Percentiles rank a stretch among this genome's conserved stretches.
phyloP scores from a whole-genome alignment of 2,329 filamentous ascomycete species.

The Fulvia fulva region DNA sequence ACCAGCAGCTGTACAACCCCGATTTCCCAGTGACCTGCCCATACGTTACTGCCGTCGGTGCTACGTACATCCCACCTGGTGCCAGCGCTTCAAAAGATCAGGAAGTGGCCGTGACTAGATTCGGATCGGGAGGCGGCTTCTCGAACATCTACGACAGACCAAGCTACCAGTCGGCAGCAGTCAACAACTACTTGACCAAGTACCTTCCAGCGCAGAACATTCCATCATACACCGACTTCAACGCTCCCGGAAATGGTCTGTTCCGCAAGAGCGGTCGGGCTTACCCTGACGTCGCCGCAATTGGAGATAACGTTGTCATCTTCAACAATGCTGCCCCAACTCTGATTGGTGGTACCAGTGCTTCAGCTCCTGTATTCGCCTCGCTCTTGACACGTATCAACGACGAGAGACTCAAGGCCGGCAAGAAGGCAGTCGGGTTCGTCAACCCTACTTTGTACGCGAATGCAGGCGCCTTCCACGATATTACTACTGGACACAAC shows the following conservation, averaged over 20 bases:
- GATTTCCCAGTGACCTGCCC: slow-evolving; percentile 36
- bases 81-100: slow-evolving; percentile 32
- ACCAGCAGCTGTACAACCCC: slow-evolving; percentile 9
- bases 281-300: slow-evolving; percentile 43
- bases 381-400: slow-evolving; percentile 29
- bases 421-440: slow-evolving; percentile 29
- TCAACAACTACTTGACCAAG: slow-evolving; percentile 34
- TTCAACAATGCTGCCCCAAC: slow-evolving; percentile 20
- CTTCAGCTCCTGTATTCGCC: slow-evolving; percentile 26
- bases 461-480: slow-evolving; percentile 35
- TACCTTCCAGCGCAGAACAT: slow-evolving; percentile 23
- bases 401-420: slow-evolving; percentile 25
- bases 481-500: slow-evolving; percentile 33
- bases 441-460: slow-evolving; percentile 38
- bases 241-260: slow-evolving; percentile 50
- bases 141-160: slow-evolving; percentile 34
- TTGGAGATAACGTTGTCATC: slow-evolving; percentile 28
- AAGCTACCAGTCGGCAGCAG: slow-evolving; percentile 38
- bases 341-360: slow-evolving; percentile 28
- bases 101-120: slow-evolving; percentile 40
- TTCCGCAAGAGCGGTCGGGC: slow-evolving; percentile 25
- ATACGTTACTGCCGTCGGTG: slow-evolving; percentile 44
- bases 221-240: slow-evolving; percentile 41
- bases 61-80: slow-evolving; percentile 35
- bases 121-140: slow-evolving; percentile 41